Conservation (phyloP, 2,329 filamentous ascomycete genomes). For the Purpureocillium lavendulum region DNA sequence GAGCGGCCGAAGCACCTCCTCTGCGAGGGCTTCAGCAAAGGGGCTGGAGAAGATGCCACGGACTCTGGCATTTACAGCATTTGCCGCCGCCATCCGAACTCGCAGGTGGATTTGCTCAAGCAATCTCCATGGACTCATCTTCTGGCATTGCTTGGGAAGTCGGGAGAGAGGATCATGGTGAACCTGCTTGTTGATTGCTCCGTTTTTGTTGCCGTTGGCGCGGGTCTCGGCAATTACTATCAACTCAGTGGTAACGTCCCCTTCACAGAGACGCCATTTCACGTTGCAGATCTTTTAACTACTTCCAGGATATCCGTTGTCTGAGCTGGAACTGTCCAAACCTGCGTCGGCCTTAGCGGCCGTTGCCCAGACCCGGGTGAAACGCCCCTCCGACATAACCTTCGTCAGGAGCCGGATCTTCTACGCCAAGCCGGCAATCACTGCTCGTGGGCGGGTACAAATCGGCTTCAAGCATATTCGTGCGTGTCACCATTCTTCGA, state of each 20-base stretch:
- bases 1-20: constrained; percentile 63
- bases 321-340: constrained; percentile 27
- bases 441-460: constrained; percentile 55
- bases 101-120: constrained; percentile 62
- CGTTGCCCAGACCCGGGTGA: constrained; percentile 11
- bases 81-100: constrained; percentile 48
- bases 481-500: constrained; percentile 34
- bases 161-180: constrained; percentile 70
- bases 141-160: constrained; percentile 63
- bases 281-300: constrained; percentile 5
- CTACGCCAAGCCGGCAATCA: constrained; percentile 69
- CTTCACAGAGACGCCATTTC: not conserved
- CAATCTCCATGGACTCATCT: constrained; percentile 65
- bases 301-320: constrained; percentile 38
- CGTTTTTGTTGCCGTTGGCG: constrained; percentile 58
- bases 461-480: constrained; percentile 76
- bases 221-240: constrained; percentile 56
- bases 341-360: too few species aligned
- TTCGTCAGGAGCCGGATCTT: constrained; percentile 81
- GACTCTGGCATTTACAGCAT: constrained; percentile 60
- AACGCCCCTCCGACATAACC: constrained; percentile 48
- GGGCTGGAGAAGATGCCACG: constrained; percentile 24
- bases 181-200: constrained; percentile 69
- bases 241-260: constrained; percentile 62
- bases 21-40: constrained; percentile 70